These are phyloP conservation scores for Pichia nanzhaoensis DNA, from an alignment of 805 yeast genomes.

Conservation along the genomic window DNA sequence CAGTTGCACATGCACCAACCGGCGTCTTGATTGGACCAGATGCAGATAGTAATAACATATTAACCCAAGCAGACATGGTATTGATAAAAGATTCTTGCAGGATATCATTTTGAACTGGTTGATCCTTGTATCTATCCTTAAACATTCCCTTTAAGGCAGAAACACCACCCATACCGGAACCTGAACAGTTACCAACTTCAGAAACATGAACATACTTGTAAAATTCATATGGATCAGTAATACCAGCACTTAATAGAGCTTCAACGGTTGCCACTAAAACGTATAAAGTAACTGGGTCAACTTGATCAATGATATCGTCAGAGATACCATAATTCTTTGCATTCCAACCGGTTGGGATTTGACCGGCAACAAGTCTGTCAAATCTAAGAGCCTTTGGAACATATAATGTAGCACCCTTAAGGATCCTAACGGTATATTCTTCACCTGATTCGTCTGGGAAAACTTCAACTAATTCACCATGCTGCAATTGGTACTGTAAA, in stretches of 20 bases:
- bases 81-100: conserved; percentile 97
- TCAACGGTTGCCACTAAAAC: conserved; percentile 93
- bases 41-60: conserved; percentile 92
- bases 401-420: conserved; percentile 87
- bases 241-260: conserved; percentile 89
- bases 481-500: conserved; percentile 86
- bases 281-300: conserved; percentile 90
- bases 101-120: conserved; percentile 94
- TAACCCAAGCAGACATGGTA: conserved; percentile 99
- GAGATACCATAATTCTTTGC: conserved; percentile 92
- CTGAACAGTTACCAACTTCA: conserved; percentile 98
- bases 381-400: conserved; percentile 81
- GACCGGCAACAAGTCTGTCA: conserved; percentile 80
- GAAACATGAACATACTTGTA: conserved; percentile 97
- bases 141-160: conserved; percentile 96
- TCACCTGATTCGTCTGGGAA: conserved; percentile 77
- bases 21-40: conserved; percentile 99
- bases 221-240: conserved; percentile 97
- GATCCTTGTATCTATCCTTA: conserved; percentile 86
- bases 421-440: conserved; percentile 81
- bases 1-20: conserved; percentile 99
- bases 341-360: conserved; percentile 98
- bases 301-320: conserved; percentile 89
- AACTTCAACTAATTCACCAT: conserved; percentile 88
- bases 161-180: conserved; percentile 99